Evolutionary conservation across 192 early-diverging fungal species (phyloP).

Genomic region (Coemansia sp.): DNA sequence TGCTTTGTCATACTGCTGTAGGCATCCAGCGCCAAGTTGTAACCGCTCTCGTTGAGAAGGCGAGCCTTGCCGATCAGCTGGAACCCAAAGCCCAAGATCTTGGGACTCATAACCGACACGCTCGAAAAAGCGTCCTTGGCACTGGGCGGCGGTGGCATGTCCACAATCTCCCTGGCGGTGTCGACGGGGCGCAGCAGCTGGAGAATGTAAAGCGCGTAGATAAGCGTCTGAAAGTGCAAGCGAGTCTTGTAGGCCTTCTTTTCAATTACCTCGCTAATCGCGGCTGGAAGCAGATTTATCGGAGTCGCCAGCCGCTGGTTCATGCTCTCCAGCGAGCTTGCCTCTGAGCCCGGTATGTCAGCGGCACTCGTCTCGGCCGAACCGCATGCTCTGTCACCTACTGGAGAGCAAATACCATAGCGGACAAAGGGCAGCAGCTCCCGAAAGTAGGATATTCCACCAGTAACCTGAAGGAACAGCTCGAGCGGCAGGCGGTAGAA

Average conservation of each 20-base stretch:
- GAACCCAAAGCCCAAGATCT: conserved; percentile 14
- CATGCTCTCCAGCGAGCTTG: conserved; percentile 18
- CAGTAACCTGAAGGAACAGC: conserved; percentile 20
- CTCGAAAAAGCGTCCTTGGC: conserved; percentile 19
- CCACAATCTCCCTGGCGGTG: conserved; percentile 9
- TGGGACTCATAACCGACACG: not conserved
- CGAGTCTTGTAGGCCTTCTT: not conserved
- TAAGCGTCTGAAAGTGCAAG: conserved; percentile 6
- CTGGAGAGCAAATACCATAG: conserved; percentile 9
- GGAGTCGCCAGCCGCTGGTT: conserved; percentile 26
- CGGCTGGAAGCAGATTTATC: conserved; percentile 19
- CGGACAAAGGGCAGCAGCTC: conserved; percentile 21
- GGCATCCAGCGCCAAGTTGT: not conserved
- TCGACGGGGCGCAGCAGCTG: conserved; percentile 32
- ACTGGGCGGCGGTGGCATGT: conserved; percentile 18
- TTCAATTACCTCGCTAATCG: not conserved
- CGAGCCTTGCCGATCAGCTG: conserved; percentile 37
- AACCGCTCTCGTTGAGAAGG: conserved; percentile 20
- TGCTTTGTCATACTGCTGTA: not conserved
- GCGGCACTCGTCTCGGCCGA: not conserved
- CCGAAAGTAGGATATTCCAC: conserved; percentile 13
- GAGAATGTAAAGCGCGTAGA: conserved; percentile 21
- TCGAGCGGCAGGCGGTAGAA: conserved; percentile 26
- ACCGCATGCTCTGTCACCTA: not conserved
- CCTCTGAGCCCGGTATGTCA: not conserved